Base-by-base conservation (phyloP, 2,329 filamentous ascomycete genomes). In the Xylaria sp. region DNA sequence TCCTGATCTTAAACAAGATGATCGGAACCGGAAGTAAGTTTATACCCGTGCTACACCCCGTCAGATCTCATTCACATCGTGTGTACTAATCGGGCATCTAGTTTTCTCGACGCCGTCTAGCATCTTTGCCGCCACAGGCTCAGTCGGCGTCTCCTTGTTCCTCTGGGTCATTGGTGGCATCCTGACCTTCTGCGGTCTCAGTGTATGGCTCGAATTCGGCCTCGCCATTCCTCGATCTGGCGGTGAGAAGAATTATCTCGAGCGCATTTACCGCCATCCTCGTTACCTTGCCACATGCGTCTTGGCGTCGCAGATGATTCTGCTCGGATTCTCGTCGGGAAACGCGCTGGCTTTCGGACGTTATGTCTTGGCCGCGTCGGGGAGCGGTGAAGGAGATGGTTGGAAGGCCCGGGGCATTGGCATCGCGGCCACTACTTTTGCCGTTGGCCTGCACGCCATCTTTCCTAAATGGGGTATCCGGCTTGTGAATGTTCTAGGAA, bases 241-340 rank as follows among this genome's bases (percentile, higher is more conserved):
- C 14, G 87, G 87, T 19, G 86, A 89, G 66, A 89, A 89, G 78
- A 87, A 88, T 72, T 89, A 89, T 70, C 83, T 89, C 14, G 87
- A 89, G 69, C 79, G 83, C n/a, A 83, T 86, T 15, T 89, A 87
- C 74, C 80, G 80, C 2, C 81, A 78, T 21, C 87, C 87, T 0
- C 82, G 80, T 60, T 87, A 87, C 72, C 73, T 89, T 1, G 82
- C 85, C 0, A 87, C 85, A 0, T 86, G 84, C 64, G 80, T 89
- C 1, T 78, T 89, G 35, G 85, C 85, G 2, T 77, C 85, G 1
- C 85, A 88, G 72, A 87, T 87, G 83, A 79, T 88, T 47, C 76
- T 88, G 0, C 80, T 89, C 1, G 86, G 85, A 0, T 88, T 87
- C 70, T 87, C 86, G 0, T 83, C 85, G 0, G 84, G 81, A 0